These are phyloP conservation scores for Phellopilus nigrolimitatus DNA, from an alignment of 1,284 basidiomycete species.

Conservation along the genomic window DNA sequence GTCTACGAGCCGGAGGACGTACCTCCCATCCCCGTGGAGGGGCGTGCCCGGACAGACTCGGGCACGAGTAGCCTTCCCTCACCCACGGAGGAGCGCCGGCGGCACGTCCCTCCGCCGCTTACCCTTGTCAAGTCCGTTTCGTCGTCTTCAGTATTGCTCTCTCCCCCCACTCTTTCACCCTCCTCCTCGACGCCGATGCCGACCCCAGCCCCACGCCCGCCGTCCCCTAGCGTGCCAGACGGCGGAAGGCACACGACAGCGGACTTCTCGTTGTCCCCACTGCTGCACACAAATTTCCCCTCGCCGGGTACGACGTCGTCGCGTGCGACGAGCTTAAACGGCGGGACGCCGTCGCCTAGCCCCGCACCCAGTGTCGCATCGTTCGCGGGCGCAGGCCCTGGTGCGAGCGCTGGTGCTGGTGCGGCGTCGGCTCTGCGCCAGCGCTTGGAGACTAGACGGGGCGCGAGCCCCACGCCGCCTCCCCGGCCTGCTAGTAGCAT, in stretches of 20 bases:
- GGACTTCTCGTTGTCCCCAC: conserved; percentile 19
- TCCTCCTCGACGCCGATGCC: neutral
- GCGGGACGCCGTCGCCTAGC: conserved; percentile 2
- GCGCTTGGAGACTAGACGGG: conserved; percentile 11
- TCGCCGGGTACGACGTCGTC: conserved; percentile 14
- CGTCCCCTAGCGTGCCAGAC: neutral
- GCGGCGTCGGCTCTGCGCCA: conserved; percentile 18
- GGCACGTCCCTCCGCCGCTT: conserved; percentile 17
- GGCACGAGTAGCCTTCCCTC: neutral
- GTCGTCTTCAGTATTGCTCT: conserved; percentile 2
- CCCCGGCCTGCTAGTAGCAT: neutral
- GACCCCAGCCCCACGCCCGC: neutral
- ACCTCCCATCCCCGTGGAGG: conserved; percentile 14
- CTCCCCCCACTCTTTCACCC: conserved; percentile 4
- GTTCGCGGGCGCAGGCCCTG: conserved; percentile 1
- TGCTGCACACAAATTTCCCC: conserved; percentile 22
- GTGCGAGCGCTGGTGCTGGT: neutral
- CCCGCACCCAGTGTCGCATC: neutral
- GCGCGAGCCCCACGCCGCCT: neutral
- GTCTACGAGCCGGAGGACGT: neutral
- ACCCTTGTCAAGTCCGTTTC: conserved; percentile 12
- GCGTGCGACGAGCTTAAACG: conserved; percentile 8
- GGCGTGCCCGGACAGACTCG: neutral
- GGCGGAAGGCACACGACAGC: conserved; percentile 4
- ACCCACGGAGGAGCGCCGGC: neutral